Evolutionary conservation across 306 rosid species (phyloP), one percentile per base, ranked within the genome.

Genomic region (Lathyrus oleraceus): DNA sequence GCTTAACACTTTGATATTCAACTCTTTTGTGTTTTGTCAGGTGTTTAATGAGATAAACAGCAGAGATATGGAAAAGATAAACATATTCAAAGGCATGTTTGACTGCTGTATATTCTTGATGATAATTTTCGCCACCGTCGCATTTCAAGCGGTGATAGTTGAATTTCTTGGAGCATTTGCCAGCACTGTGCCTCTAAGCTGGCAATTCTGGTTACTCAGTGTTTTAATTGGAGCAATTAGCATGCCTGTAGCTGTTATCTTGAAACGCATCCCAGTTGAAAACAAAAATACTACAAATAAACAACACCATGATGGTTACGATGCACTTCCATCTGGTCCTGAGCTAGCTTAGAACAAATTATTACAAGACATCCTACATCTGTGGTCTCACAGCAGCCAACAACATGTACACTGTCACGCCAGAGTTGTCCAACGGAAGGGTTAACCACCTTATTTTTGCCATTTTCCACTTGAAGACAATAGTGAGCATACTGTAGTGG

Each of bases 1-100:
- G 59, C 92, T 94, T 47, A 78, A 91, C 85, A 94, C 99, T 32
- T 15, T 94, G 79, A 89, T 94, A 74, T 94, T 94, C 86, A 94
- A 94, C 80, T 67, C 97, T 14, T 94, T 94, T 17, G 96, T 94
- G 63, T 94, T 94, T 77, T 94, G 97, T 80, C 99, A 94, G 99
- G 97, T 94, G 78, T 94, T 94, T 52, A 94, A 94, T 76, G 95
- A 94, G 84, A 84, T 94, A 66, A 91, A 91, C 81, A 88, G 97
- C 81, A 88, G 99, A 67, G 91, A 87, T 10, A 87, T 94, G 16
- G 96, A 87, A 76, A 86, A 83, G 79, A 87, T 91, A 84, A 94
- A 94, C 79, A 67, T 94, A 51, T 87, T 91, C 75, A 84, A 82
- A 25, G 96, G 97, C 80, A 85, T 94, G 72, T 87, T 91, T 54